Base-by-base conservation (phyloP, 371 early-diverging fungal genomes). In the Blakeslea trispora region DNA sequence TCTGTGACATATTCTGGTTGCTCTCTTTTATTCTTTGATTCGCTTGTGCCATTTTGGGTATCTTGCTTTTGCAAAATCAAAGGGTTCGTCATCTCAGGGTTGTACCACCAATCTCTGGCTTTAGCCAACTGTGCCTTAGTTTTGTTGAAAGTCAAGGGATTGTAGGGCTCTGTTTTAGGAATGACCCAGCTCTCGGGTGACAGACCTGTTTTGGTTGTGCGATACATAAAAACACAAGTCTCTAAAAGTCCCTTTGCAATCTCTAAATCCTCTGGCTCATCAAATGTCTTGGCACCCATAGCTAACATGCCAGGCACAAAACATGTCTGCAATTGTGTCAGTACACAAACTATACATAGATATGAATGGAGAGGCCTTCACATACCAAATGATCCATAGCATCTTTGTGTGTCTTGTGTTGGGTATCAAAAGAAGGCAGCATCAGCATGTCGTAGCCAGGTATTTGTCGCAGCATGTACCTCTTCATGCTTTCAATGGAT, bases 271-370 rank as follows among this genome's bases (percentile, higher is more conserved):
- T 75, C 61, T 13, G 76, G 77, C 19, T 69, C 59, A 37, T 77
- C 61, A 39, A 75, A 74, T 40, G 71, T 80, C 23, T 65, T 59
- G 22, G 84, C 63, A 4, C 85, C 87, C 50, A 84, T 69, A 0
- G 84, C 79, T 22, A 91, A 63, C 75, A 88, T 84, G 19, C 89
- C 89, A 11, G 83, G 85, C 5, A 83, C 76, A 61, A 88, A 90
- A 56, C 88, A 88, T 0, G 81, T 73, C 74, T 81, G 46, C 11
- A 45, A 13, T 31, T 28, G 7, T 3, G 28, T 28, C 7, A 28
- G 28, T 28, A 28, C 28, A 28, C 5, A 28, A 28, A 7, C 7
- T 18, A 2, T n/a, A 50, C 7, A n/a, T 0, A 39, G 3, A 37
- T 13, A n/a, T n/a, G n/a, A 43, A 13, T 40, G 35, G 42, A 61